A percentile compares a stretch with the other conserved stretches of the same genome.
Conservation (phyloP, 371 early-diverging fungal species). For the Mucor lusitanicus region DNA sequence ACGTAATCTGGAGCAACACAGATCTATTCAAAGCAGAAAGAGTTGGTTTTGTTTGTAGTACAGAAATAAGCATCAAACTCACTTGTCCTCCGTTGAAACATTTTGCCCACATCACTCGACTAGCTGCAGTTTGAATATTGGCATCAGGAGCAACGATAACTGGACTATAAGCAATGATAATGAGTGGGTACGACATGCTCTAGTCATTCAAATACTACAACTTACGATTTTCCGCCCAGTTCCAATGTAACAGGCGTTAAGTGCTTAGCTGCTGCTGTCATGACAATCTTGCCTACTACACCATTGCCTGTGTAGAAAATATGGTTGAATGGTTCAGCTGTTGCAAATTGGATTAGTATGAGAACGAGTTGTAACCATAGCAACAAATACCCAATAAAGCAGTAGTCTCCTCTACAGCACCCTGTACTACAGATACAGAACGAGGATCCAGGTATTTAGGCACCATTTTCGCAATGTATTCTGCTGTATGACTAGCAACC, state of each 20-base stretch:
- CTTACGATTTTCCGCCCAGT: slow-evolving; percentile 82
- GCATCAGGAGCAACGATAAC: slow-evolving; percentile 72
- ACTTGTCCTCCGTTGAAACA: slow-evolving; percentile 76
- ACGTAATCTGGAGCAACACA: slow-evolving; percentile 91
- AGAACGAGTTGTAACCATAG: neutral
- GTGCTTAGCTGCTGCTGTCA: slow-evolving; percentile 75
- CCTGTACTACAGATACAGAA: slow-evolving; percentile 72
- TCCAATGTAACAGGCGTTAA: slow-evolving; percentile 85
- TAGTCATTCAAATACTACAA: neutral
- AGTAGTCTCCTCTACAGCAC: slow-evolving; percentile 75
- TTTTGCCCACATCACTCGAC: slow-evolving; percentile 80
- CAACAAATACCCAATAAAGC: slow-evolving; percentile 52
- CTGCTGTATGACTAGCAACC: slow-evolving; percentile 69
- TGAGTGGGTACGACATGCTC: neutral
- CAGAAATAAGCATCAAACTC: neutral
- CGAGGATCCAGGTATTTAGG: slow-evolving; percentile 75
- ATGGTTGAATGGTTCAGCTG: slow-evolving; percentile 73
- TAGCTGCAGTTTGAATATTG: slow-evolving; percentile 66
- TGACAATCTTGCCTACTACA: slow-evolving; percentile 78
- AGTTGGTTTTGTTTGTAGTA: neutral
- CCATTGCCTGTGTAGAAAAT: slow-evolving; percentile 93
- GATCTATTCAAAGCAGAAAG: no score
- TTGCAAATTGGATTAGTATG: slow-evolving; percentile 8
- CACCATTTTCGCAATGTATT: slow-evolving; percentile 58
- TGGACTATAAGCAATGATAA: no score